Evolutionary conservation across 352 stramenopile genomes (phyloP), one percentile per base, ranked within the genome.

Genomic region (Phytophthora pistaciae): DNA sequence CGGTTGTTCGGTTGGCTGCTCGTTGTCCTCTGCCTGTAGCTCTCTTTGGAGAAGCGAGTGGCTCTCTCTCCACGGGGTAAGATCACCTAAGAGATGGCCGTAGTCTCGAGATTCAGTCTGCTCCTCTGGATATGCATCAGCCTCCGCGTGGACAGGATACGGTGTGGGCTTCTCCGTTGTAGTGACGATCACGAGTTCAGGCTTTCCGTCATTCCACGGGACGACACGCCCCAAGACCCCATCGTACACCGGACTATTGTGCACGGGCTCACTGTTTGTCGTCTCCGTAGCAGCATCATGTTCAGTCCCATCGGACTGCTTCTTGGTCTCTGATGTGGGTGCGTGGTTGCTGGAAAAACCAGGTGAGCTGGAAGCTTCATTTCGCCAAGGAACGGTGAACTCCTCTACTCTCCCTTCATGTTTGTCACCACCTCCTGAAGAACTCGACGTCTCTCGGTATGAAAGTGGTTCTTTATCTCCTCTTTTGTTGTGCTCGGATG

Each of bases 1-100:
- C 29, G 27, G 44, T 33, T 44, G 27, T 23, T 56, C 27, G 25
- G 27, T 3, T 23, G 25, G 52, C 16, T 57, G 23, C 13, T 64
- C 42, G 21, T n/a, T n/a, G 1, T 56, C 56, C n/a, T 66, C 56
- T n/a, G 56, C 31, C n/a, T 70, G 64, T 20, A 70, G 23, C 31
- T 42, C 46, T 66, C 64, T 49, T 25, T 16, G 31, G 5, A 71
- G 52, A 13, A 69, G n/a, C n/a, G 46, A 46, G n/a, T 58, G 14
- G 3, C 18, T 25, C 31, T 38, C 40, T 52, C 23, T 57, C 59
- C 27, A 63, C n/a, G 23, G 64, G n/a, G 25, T 20, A 10, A 33
- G 25, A 14, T 42, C n/a, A 23, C 8, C 40, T 42, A 70, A 60
- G 18, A 48, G 16, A 16, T 64, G 33, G 31, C 38, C 20, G 20